Conservation (phyloP, 805 yeast genomes). For the Nakazawaea laoshanensis region DNA sequence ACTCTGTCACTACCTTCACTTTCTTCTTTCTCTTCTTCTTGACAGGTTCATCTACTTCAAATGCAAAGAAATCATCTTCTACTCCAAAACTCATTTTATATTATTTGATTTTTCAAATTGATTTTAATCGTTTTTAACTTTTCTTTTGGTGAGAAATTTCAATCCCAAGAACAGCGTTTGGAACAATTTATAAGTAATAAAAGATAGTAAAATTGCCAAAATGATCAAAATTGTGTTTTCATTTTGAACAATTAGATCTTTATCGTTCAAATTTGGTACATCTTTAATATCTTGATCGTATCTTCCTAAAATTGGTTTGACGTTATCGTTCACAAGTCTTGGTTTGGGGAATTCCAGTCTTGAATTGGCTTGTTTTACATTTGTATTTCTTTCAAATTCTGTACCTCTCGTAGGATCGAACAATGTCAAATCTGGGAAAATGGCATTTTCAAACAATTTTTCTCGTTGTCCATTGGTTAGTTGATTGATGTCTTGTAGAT, state of each 20-base stretch:
- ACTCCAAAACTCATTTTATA: constrained; percentile 1
- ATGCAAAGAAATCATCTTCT: constrained; percentile 12
- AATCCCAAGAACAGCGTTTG: constrained; percentile 1
- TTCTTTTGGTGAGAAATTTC: not conserved
- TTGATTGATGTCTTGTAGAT: constrained; percentile 17
- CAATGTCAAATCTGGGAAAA: constrained; percentile 49
- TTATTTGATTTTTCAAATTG: not conserved
- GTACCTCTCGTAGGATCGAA: constrained; percentile 37
- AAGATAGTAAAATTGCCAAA: constrained; percentile 14
- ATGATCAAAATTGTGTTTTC: constrained; percentile 36
- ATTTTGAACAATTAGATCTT: constrained; percentile 40
- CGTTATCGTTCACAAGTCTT: constrained; percentile 21
- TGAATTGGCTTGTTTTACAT: constrained; percentile 20
- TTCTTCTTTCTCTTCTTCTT: constrained; percentile 3
- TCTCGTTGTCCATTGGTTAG: constrained; percentile 22
- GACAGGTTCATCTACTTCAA: constrained; percentile 2
- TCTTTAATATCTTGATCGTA: constrained; percentile 5
- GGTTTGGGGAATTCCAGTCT: constrained; percentile 21
- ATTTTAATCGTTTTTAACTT: not conserved
- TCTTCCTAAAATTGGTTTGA: constrained; percentile 6
- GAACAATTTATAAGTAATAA: constrained; percentile 4
- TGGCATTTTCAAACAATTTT: constrained; percentile 23
- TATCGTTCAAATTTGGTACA: constrained; percentile 30
- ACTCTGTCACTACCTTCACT: not conserved
- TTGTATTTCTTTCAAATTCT: constrained; percentile 50